Base-by-base conservation (phyloP, 2,329 filamentous ascomycete genomes). In the Curvularia spicifera region DNA sequence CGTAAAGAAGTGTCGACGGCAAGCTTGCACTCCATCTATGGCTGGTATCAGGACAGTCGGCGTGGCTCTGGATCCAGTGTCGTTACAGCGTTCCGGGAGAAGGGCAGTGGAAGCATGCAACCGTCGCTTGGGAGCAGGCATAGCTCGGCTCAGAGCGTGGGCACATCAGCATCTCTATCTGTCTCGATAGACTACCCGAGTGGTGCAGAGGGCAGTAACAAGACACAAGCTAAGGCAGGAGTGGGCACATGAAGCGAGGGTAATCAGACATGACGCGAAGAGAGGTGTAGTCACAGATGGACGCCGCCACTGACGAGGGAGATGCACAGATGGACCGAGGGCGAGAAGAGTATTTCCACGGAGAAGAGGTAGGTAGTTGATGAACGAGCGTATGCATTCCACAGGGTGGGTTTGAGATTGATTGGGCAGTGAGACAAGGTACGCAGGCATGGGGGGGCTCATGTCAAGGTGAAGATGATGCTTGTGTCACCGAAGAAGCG, bases 1-100 rank as follows among this genome's bases (percentile, higher is more conserved):
- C 74, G 79, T 42, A 71, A 77, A 31, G 76, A 78, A 29, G 70
- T 68, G 33, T 80, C 79, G 5, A 48, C 56, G 2, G 76, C 78
- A 1, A 80, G 77, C 61, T 52, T 77, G 5, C 64, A 76, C n/a
- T 77, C 74, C 4, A 61, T 66, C 1, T 67, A 70, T 39, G 43
- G 53, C 12, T 65, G 52, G 28, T 37, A 47, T 13, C 60, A 62
- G 39, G 65, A 74, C 5, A 63, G 66, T 28, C 67, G 68, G 12
- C 71, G 66, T 13, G 57, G 63, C 47, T 79, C 73, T 22, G 64
- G 52, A 10, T 69, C 71, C 0, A 76, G 73, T 35, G 59, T 73
- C 13, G 35, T 70, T 28, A 76, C 74, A 10, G 70, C 68, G 15
- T 69, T 72, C 44, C 69, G 61, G 9, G 51, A 71, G 6, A 57